Conservation (phyloP, 179 eudicot species). For the Camellia oleifera region DNA sequence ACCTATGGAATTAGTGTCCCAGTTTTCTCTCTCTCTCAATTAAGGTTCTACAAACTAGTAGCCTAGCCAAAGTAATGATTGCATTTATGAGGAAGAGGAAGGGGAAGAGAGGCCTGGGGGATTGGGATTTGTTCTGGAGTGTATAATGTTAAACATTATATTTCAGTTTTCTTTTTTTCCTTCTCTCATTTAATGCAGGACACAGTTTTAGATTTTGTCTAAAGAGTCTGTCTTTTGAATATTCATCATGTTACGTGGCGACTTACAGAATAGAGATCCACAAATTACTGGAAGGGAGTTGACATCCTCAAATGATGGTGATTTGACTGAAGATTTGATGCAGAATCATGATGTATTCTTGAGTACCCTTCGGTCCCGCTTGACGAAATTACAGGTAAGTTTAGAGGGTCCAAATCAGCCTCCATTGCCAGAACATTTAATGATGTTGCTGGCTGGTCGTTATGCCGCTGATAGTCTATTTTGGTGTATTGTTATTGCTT, state of each 20-base stretch:
- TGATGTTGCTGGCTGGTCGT: not conserved
- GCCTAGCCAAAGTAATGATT: too few relatives aligned
- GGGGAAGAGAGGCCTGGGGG: too few relatives aligned
- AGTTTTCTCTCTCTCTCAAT: not conserved
- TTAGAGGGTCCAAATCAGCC: conserved; percentile 4
- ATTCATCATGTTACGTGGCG: conserved; percentile 12
- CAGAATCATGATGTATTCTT: conserved; percentile 73
- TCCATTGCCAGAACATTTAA: not conserved
- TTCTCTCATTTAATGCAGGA: not conserved
- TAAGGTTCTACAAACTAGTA: too few relatives aligned
- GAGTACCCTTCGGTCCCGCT: conserved; percentile 75
- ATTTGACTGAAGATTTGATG: conserved; percentile 61
- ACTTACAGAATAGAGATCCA: conserved; percentile 53
- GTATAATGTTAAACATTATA: not conserved
- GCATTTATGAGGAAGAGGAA: too few relatives aligned
- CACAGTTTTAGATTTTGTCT: not conserved
- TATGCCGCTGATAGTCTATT: not conserved
- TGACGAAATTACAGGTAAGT: conserved; percentile 84
- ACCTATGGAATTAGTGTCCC: not conserved
- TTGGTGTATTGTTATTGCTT: not conserved
- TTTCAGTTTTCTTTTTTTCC: not conserved
- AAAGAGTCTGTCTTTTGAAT: not conserved
- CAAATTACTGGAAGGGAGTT: conserved; percentile 42
- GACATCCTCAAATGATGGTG: conserved; percentile 30
- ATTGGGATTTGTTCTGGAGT: not conserved